Evolutionary conservation across 768 basidiomycete genomes (phyloP), one percentile per base, ranked within the genome.

Genomic region (Russula earlei): DNA sequence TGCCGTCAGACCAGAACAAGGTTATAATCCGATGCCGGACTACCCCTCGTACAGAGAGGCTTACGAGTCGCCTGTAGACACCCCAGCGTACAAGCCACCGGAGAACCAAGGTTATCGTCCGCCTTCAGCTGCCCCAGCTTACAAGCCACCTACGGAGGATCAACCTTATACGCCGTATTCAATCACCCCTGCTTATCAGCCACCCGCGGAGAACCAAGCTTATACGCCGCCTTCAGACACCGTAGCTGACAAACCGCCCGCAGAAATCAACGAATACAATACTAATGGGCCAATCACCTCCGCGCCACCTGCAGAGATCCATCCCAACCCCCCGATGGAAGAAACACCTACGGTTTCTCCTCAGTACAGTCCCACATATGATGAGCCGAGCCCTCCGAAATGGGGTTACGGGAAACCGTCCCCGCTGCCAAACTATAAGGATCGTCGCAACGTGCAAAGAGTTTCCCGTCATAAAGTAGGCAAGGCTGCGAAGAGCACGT

Each of bases 321-420:
- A 33, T 6, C n/a, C 48, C 20, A 24, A 48, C 22, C 4, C 29
- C 12, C 24, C 41, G 2, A 17, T n/a, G 14, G 33, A 11, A 20
- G 19, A 58, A 17, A 43, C 33, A 5, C 33, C 40, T n/a, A 20
- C 46, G 9, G 17, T 42, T 38, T 31, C 19, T 14, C 22, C 36
- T 31, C 33, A 29, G 38, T 15, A 34, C 24, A 42, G 24, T 14
- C 34, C 27, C 27, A 25, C 40, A 33, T 24, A 43, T 19, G 8
- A 47, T 25, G 20, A 38, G 11, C 57, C 57, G 38, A 44, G 47
- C 9, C 41, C 17, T 12, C 52, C 57, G 17, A 54, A 46, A 36
- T n/a, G 27, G 57, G 57, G 34, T 22, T 40, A 54, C 12, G 57
- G 57, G 42, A 58, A 49, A 36, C 57, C 57, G 19, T 58, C 57